Evolutionary conservation across 192 early-diverging fungal species (phyloP).

Genomic region (Entomortierella parvispora): DNA sequence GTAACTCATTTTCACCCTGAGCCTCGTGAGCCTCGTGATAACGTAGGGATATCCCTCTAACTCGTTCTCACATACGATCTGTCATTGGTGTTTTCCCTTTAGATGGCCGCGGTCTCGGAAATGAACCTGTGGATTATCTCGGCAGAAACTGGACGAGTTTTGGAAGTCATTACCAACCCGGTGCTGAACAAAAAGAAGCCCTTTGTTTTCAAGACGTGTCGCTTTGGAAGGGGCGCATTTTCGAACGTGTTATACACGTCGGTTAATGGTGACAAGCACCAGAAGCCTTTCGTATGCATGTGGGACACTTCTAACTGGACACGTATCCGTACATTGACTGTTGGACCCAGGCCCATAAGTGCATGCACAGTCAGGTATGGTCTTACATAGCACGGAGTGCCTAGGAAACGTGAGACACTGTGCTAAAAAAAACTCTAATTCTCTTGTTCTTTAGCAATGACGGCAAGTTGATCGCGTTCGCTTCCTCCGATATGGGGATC

Average conservation of each 20-base stretch:
- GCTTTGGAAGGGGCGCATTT: conserved; percentile 68
- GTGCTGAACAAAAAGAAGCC: conserved; percentile 54
- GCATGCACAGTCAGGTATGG: conserved; percentile 71
- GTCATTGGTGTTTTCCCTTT: neutral
- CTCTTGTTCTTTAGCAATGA: conserved; percentile 63
- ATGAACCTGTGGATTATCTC: conserved; percentile 58
- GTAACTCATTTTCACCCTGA: no score
- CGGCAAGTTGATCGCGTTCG: conserved; percentile 78
- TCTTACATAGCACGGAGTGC: neutral
- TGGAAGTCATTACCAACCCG: conserved; percentile 57
- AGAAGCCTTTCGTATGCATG: conserved; percentile 67
- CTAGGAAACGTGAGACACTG: no score
- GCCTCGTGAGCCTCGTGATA: no score
- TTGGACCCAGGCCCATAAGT: conserved; percentile 70
- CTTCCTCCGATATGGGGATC: conserved; percentile 77
- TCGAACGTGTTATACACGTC: conserved; percentile 70
- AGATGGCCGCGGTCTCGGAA: conserved; percentile 63
- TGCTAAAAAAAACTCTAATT: no score
- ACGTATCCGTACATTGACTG: conserved; percentile 55
- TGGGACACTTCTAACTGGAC: conserved; percentile 69
- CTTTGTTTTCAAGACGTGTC: conserved; percentile 59
- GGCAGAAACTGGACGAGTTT: conserved; percentile 51
- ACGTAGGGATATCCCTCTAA: no score
- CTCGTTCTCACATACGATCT: no score
- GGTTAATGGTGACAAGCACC: conserved; percentile 66